Conservation (phyloP, 1,284 basidiomycete genomes). For the Sphagnurus paluster region DNA sequence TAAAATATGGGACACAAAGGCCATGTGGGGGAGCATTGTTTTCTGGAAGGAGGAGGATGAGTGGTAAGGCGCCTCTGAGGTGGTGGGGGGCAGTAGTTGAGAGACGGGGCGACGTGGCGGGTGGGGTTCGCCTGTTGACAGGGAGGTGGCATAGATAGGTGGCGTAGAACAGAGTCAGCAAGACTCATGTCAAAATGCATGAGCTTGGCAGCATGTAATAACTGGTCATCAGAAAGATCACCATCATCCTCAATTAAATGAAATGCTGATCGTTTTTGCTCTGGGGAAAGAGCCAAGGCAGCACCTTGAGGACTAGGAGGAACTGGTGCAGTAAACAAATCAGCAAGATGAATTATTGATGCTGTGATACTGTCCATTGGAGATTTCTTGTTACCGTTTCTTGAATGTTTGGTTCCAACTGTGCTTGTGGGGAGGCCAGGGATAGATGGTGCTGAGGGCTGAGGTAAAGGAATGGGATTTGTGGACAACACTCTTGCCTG, state of each 20-base stretch:
- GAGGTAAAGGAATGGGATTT: neutral
- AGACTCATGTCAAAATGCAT: neutral
- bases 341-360: constrained; percentile 2
- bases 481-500: constrained; percentile 5
- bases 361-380: neutral
- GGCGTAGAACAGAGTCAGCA: neutral
- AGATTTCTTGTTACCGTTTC: neutral
- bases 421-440: neutral
- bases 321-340: neutral
- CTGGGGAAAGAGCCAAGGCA: constrained; percentile 6
- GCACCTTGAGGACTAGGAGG: too few relatives aligned
- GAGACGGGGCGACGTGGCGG: too few relatives aligned
- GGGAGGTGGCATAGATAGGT: too few relatives aligned
- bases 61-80: too few relatives aligned
- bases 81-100: too few relatives aligned
- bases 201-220: neutral
- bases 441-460: neutral
- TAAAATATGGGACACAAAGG: too few relatives aligned
- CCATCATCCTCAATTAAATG: constrained; percentile 7
- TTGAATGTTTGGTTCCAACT: neutral
- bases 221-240: constrained; percentile 2
- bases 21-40: too few relatives aligned
- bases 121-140: too few relatives aligned
- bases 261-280: constrained; percentile 8
- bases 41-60: too few relatives aligned